Evolutionary conservation across 805 yeast species (phyloP).

Genomic region (Ogataea nakhonphanomensis): DNA sequence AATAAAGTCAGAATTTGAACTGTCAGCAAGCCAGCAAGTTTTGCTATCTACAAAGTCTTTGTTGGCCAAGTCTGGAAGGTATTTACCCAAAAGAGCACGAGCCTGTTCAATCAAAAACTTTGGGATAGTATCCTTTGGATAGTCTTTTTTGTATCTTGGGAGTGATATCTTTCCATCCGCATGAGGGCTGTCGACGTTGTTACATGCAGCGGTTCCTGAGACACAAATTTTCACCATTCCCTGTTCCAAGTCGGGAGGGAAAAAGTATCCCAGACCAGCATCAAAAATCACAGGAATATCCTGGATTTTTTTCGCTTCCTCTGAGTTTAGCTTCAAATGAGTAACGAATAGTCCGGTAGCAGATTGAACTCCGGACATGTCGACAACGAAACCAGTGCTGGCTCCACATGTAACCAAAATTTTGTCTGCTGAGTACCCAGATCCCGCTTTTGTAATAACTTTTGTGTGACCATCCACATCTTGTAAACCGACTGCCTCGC

Average conservation of each 20-base stretch:
- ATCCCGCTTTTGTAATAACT: conserved; percentile 30
- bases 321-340: conserved; percentile 35
- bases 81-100: conserved; percentile 29
- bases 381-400: conserved; percentile 34
- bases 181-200: conserved; percentile 21
- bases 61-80: conserved; percentile 38
- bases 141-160: conserved; percentile 36
- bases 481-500: conserved; percentile 23
- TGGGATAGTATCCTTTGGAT: conserved; percentile 39
- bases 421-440: conserved; percentile 32
- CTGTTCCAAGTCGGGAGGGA: conserved; percentile 44
- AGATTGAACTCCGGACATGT: conserved; percentile 31
- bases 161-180: conserved; percentile 25
- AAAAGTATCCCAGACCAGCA: conserved; percentile 44
- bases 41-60: conserved; percentile 34
- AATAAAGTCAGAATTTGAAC: conserved; percentile 38
- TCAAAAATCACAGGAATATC: conserved; percentile 43
- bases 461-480: conserved; percentile 12
- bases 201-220: conserved; percentile 34
- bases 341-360: conserved; percentile 40
- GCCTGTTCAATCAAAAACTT: conserved; percentile 27
- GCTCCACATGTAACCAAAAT: conserved; percentile 41
- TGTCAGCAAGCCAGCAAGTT: conserved; percentile 40
- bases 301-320: conserved; percentile 35
- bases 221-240: conserved; percentile 38